Evolutionary conservation across 2,329 filamentous ascomycete species (phyloP).

Genomic region (Colletotrichum caudatum): DNA sequence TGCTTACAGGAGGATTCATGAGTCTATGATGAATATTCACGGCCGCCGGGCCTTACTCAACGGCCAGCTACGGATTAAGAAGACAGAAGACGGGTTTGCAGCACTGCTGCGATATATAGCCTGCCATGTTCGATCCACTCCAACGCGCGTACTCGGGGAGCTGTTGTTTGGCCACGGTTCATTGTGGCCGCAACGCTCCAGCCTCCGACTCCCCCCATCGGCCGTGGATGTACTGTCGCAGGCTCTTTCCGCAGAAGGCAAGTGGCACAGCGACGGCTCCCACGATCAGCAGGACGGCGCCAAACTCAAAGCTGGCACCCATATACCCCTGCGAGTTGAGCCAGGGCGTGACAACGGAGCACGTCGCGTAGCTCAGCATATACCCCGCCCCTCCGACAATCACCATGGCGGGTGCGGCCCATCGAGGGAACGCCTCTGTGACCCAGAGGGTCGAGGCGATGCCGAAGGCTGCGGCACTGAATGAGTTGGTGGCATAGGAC

Average conservation of each 20-base stretch:
- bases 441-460: conserved; percentile 46
- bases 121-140: neutral
- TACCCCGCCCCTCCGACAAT: conserved; percentile 37
- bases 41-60: neutral
- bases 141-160: neutral
- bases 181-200: conserved; percentile 46
- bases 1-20: neutral
- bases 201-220: conserved; percentile 44
- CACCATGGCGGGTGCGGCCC: conserved; percentile 44
- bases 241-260: conserved; percentile 46
- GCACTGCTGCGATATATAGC: neutral
- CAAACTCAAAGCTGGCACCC: conserved; percentile 40
- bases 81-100: neutral
- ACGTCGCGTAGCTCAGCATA: conserved; percentile 37
- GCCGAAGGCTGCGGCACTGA: conserved; percentile 42
- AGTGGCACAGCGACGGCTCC: conserved; percentile 45
- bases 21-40: conserved; percentile 21
- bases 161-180: neutral
- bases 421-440: conserved; percentile 46
- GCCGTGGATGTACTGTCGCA: conserved; percentile 46
- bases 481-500: conserved; percentile 42
- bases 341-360: conserved; percentile 26
- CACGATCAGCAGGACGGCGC: conserved; percentile 43
- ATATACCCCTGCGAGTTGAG: conserved; percentile 35
- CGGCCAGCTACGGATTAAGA: conserved; percentile 4